Conservation (phyloP, 768 basidiomycete genomes). For the Leucocoprinus sp. region DNA sequence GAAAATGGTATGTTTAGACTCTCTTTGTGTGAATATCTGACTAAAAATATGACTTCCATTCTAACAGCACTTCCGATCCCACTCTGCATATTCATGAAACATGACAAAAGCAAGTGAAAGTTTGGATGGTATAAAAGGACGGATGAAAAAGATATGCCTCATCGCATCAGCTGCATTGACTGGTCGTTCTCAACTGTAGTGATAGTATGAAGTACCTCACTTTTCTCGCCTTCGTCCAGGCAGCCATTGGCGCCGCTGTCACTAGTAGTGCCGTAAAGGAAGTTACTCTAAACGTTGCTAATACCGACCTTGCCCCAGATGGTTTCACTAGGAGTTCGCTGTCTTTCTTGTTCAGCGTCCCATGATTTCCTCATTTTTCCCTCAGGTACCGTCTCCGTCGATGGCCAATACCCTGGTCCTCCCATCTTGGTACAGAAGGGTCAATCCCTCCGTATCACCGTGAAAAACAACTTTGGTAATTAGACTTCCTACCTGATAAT, state of each 20-base stretch:
- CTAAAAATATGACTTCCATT: constrained; percentile 1
- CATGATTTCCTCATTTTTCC: background rate
- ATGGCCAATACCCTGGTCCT: constrained; percentile 23
- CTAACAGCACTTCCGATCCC: background rate
- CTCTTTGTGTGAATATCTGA: background rate
- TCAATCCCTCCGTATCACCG: background rate
- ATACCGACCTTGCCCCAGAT: constrained; percentile 33
- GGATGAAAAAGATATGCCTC: background rate
- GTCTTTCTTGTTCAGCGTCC: background rate
- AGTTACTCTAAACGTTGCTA: constrained; percentile 28
- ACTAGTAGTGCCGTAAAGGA: background rate
- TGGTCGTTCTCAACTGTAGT: constrained; percentile 5
- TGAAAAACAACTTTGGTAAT: constrained; percentile 19
- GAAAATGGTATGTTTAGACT: background rate
- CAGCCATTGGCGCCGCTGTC: constrained; percentile 19
- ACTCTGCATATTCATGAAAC: background rate
- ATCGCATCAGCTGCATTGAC: constrained; percentile 3
- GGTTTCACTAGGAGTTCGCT: constrained; percentile 22
- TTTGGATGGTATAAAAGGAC: background rate
- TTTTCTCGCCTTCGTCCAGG: constrained; percentile 12
- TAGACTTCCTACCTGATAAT: constrained; percentile 30
- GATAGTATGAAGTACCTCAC: constrained; percentile 6
- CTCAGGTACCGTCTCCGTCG: constrained; percentile 19
- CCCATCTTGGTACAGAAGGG: constrained; percentile 24
- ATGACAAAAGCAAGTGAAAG: background rate